phyloP scores from a whole-genome alignment of 2,329 filamentous ascomycete species.

The Corinectria fuckeliana region DNA sequence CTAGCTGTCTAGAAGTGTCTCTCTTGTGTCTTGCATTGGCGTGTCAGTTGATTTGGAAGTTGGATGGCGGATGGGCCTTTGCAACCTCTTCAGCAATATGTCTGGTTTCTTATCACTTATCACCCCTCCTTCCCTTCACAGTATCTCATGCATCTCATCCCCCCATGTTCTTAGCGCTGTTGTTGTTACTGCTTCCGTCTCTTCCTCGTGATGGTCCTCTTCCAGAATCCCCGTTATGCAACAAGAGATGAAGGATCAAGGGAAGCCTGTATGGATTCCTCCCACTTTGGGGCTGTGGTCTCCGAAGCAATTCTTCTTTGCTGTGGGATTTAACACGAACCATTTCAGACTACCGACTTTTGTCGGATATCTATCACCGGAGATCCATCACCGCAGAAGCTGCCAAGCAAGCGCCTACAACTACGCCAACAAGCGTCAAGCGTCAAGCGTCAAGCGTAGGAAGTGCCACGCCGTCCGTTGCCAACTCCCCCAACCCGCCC shows the following conservation, averaged over 20 bases:
- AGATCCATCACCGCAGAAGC: constrained; percentile 6
- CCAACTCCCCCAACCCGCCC: neutral
- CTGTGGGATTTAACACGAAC: neutral
- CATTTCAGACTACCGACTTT: neutral
- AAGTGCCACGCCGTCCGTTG: constrained; percentile 11
- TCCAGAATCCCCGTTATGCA: neutral
- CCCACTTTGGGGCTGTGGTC: neutral
- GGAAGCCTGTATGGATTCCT: neutral
- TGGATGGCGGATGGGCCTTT: constrained; percentile 5
- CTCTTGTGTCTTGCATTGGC: neutral
- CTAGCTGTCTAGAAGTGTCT: neutral
- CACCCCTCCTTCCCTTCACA: constrained; percentile 23
- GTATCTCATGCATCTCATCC: constrained; percentile 3
- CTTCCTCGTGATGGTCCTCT: neutral
- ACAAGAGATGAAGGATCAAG: neutral
- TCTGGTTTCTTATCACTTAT: constrained; percentile 24
- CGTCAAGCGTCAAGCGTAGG: neutral
- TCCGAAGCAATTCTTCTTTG: neutral
- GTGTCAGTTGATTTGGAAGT: constrained; percentile 1
- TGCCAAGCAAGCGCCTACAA: neutral
- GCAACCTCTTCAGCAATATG: neutral
- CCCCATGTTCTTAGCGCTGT: neutral
- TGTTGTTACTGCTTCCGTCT: neutral
- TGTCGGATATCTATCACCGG: constrained; percentile 5
- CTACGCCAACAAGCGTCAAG: neutral